These are phyloP conservation scores for Thraustochytrium sp. DNA, from an alignment of 352 stramenopile species.

Conservation along the genomic window DNA sequence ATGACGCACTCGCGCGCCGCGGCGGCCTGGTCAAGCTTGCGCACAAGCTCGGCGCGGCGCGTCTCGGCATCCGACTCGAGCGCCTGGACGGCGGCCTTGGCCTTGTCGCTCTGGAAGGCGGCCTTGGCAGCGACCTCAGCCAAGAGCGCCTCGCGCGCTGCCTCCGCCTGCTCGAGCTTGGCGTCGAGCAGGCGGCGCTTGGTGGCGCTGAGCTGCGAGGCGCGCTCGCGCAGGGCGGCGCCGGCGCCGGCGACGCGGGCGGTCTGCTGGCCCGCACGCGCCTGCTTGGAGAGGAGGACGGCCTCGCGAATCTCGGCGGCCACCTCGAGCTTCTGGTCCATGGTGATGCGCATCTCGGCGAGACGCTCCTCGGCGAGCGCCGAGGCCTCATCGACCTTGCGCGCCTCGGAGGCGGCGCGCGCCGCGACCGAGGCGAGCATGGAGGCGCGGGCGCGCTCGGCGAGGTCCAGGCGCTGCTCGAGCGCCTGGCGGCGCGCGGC, in stretches of 20 bases:
- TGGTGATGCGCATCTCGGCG: conserved; percentile 2
- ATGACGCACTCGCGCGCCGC: conserved; percentile 1
- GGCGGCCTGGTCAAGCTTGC: background rate
- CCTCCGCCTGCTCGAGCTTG: conserved; percentile 8
- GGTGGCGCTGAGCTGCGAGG: background rate
- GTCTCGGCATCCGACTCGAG: background rate
- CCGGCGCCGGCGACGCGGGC: background rate
- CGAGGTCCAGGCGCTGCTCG: background rate
- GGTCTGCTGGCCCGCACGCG: conserved; percentile 2
- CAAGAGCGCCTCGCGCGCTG: background rate
- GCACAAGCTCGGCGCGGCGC: conserved; percentile 15
- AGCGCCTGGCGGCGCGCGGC: background rate
- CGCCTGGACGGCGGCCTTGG: background rate
- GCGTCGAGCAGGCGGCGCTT: conserved; percentile 8
- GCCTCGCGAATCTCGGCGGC: conserved; percentile 25
- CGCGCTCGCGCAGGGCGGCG: background rate
- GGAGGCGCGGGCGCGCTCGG: background rate
- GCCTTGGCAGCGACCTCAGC: background rate
- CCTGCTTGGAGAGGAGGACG: background rate
- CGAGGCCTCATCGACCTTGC: conserved; percentile 2
- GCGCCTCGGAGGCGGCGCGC: background rate
- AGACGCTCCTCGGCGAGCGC: background rate
- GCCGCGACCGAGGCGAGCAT: background rate
- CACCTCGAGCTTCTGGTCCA: conserved; percentile 34
- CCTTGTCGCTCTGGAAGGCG: background rate